Evolutionary conservation across 1,284 basidiomycete genomes (phyloP), one percentile per base, ranked within the genome.

Genomic region (Tilletia walkeri): DNA sequence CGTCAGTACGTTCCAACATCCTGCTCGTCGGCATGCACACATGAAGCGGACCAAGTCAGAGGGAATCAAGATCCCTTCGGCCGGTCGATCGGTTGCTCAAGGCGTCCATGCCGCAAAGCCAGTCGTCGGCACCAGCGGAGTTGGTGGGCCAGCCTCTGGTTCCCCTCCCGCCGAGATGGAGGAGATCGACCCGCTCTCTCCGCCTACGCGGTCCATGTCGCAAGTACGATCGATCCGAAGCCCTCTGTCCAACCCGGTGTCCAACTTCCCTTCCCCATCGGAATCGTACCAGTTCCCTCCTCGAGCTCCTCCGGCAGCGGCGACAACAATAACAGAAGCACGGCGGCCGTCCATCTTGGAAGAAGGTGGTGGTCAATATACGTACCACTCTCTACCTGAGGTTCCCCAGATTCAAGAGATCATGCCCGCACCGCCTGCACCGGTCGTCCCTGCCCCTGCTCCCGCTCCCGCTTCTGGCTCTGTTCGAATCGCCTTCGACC

Each of bases 21-120:
- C 48, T 9, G 67, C 45, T 36, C 67, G 45, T 41, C 34, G 67
- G 34, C 53, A 61, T 39, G 47, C 53, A n/a, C 67, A 67, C 12
- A 50, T 61, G 36, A 54, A 67, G 20, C 14, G 67, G 9, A 53
- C 59, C 1, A 66, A 69, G 30, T 75, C 73, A 20, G 72, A 73
- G 66, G 70, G 73, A 53, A 72, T 69, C 47, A 73, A 72, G 14
- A 72, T 75, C 18, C 59, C 47, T 4, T 61, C 70, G 5, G 9
- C 72, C 1, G 50, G 54, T n/a, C 68, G 70, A 1, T 56, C 54
- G 5, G 20, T 14, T 14, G 20, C 20, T 9, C 41, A 9, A 14
- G 41, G 41, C 14, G 41, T 45, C 41, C 41, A 45, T 14, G 41
- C 14, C 41, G 41, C 41, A 45, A 45, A 45, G 41, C 41, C 41